Base-by-base conservation (phyloP, 2,329 filamentous ascomycete genomes). In the Didymella lethalis region DNA sequence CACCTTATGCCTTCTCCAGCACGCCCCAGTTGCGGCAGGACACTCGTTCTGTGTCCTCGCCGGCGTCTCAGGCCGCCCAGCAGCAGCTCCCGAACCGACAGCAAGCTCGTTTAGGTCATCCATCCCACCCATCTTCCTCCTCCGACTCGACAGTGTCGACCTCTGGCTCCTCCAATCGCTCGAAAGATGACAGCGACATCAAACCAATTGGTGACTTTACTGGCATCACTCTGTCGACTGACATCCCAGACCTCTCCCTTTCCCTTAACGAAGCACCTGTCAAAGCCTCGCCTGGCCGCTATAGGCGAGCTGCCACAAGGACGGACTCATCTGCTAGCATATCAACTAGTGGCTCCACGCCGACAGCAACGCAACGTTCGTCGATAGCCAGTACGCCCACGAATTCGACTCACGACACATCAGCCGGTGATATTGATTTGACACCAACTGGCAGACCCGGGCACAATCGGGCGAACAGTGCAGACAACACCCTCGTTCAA, bases 261-360 rank as follows among this genome's bases (percentile, higher is more conserved):
- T 77, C 80, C 28, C 65, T 80, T n/a, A 81, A 84, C 51, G 84
- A 88, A 41, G 81, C 84, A 4, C 82, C 86, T 23, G 78, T 82
- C 45, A 93, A 92, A 70, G 82, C 88, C 23, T 88, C 90, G 1
- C 91, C 92, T 1, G 93, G 97, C 75, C 87, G 94, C 59, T 97
- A 97, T 75, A 86, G 93, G 68, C 89, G 93, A 59, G 83, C 83
- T 54, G 82, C 84, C 57, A 85, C 85, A 65, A 82, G 85, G 60
- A 78, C 80, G 87, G 65, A 83, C 79, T 64, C 80, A 72, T 68
- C 77, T 67, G 68, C 71, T 62, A 74, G 75, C 48, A 66, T 73
- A 20, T 67, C 69, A 2, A 62, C 71, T 0, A 69, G 69, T 29
- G 63, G 65, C 18, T 67, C 70, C 14, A 73, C 71, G 7, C 61